Evolutionary conservation across 139 green algal genomes (phyloP), one percentile per base, ranked within the genome.

Genomic region (Chlamydomonas schloesseri): DNA sequence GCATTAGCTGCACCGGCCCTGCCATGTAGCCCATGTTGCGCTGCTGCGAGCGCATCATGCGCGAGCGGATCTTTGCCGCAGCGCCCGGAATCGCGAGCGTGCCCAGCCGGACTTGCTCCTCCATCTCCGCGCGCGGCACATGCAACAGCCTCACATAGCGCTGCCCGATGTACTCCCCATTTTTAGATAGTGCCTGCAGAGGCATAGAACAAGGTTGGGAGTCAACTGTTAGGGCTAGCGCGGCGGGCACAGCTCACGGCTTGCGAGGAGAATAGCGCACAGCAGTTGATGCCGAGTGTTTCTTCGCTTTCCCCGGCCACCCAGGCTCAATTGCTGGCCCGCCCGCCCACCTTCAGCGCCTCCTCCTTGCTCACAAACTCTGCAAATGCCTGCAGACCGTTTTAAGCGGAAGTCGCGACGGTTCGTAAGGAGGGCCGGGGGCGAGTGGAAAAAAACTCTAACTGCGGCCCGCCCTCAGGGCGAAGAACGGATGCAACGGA

Each of bases 101-200:
- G 37, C 92, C 92, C 9, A 94, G 74, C 21, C 89, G 74, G 20
- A 94, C 90, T 81, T 96, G 93, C 82, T 95, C 90, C 82, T 94
- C 91, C 93, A 96, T 95, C 64, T 96, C 93, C 20, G 92, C 84
- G 37, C 92, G 91, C 0, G 93, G 92, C 17, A 96, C 93, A 57
- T 94, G 93, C 73, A 96, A 82, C 60, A 96, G 88, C 21, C 93
- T 89, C 42, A 96, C 93, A 62, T 96, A 96, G 34, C 93, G 92
- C 60, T 96, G 91, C 2, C 93, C 93, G 28, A 96, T 92, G 82
- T 93, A 96, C 42, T 95, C 89, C 0, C 93, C 93, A 75, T 96
- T 96, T 73, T 94, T 94, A 55, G 81, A 78, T 50, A 96, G 89
- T 2, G 93, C 93, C 90, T 95, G 91, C 58, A 70, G 69, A 34